A percentile compares a stretch with the other conserved stretches of the same genome.
Evolutionary conservation across 129 eudicot genomes (phyloP).

Genomic region (Flaveria sonorensis): DNA sequence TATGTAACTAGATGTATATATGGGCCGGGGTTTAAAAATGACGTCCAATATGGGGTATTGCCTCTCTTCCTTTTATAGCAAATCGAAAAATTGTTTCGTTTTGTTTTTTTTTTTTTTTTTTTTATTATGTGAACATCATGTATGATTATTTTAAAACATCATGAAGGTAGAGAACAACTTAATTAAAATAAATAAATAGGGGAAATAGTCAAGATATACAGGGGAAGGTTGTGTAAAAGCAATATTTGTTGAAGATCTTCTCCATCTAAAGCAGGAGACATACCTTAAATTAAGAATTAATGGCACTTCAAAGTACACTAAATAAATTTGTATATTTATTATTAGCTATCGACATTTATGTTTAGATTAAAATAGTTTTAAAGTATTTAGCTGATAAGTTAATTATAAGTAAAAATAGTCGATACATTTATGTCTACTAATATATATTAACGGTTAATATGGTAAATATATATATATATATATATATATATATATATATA

Average conservation of each 20-base stretch:
- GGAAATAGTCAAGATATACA: slow-evolving; percentile 73
- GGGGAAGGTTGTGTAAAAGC: slow-evolving; percentile 70
- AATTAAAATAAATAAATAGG: slow-evolving; percentile 34
- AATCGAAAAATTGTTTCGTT: slow-evolving; percentile 27
- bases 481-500: too few relatives aligned
- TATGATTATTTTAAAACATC: slow-evolving; percentile 36
- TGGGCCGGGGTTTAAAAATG: background rate
- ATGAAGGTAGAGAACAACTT: slow-evolving; percentile 36
- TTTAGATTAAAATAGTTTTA: too few relatives aligned
- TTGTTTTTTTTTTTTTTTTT: slow-evolving; percentile 10
- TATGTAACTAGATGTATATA: too few relatives aligned
- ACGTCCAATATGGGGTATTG: slow-evolving; percentile 37
- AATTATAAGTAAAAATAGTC: too few relatives aligned
- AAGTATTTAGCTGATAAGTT: too few relatives aligned
- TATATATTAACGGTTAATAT: too few relatives aligned
- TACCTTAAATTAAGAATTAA: slow-evolving; percentile 44
- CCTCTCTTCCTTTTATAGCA: slow-evolving; percentile 69
- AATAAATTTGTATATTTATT: background rate
- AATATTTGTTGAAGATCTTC: slow-evolving; percentile 42
- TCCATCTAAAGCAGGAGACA: slow-evolving; percentile 57
- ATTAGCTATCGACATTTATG: too few relatives aligned
- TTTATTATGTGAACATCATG: slow-evolving; percentile 39
- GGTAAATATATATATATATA: too few relatives aligned
- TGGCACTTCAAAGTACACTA: slow-evolving; percentile 1
- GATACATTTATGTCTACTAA: too few relatives aligned